Evolutionary conservation across 805 yeast species (phyloP).

Genomic region (Metschnikowia shivogae): DNA sequence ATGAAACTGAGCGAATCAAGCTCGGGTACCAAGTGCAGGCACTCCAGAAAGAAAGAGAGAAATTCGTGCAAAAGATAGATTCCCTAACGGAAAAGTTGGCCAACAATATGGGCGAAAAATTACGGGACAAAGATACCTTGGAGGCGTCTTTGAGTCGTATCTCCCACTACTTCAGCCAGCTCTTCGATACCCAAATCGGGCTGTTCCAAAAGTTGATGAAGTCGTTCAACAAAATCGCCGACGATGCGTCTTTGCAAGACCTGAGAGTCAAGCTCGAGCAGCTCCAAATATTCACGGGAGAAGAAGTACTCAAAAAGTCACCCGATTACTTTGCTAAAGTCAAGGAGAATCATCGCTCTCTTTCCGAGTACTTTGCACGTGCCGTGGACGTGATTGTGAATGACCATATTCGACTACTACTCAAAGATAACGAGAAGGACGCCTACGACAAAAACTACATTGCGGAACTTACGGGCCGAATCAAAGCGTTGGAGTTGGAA

Average conservation of each 20-base stretch:
- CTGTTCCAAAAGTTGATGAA: slow-evolving; percentile 49
- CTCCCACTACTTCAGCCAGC: slow-evolving; percentile 40
- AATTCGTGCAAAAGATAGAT: slow-evolving; percentile 32
- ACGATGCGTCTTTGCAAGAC: slow-evolving; percentile 54
- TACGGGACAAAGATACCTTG: slow-evolving; percentile 1
- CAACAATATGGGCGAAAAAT: slow-evolving; percentile 18
- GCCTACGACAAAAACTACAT: slow-evolving; percentile 14
- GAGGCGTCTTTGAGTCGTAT: slow-evolving; percentile 22
- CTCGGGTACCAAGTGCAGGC: slow-evolving; percentile 40
- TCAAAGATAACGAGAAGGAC: slow-evolving; percentile 30
- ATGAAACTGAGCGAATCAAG: slow-evolving; percentile 43
- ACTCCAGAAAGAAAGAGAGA: slow-evolving; percentile 33
- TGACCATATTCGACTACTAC: slow-evolving; percentile 46
- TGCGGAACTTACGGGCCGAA: slow-evolving; percentile 19
- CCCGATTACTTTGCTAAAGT: slow-evolving; percentile 1
- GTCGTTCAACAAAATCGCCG: slow-evolving; percentile 52
- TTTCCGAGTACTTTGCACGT: slow-evolving; percentile 52
- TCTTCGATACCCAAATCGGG: slow-evolving; percentile 39
- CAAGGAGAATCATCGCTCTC: slow-evolving; percentile 40
- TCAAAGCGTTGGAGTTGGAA: slow-evolving; percentile 17
- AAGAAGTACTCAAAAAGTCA: slow-evolving; percentile 8
- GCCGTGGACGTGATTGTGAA: slow-evolving; percentile 57
- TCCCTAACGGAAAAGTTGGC: slow-evolving; percentile 36
- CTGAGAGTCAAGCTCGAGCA: slow-evolving; percentile 50
- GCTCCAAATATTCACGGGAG: slow-evolving; percentile 24